Base-by-base conservation (phyloP, 805 yeast genomes). In the Tetrapisispora fleetii region DNA sequence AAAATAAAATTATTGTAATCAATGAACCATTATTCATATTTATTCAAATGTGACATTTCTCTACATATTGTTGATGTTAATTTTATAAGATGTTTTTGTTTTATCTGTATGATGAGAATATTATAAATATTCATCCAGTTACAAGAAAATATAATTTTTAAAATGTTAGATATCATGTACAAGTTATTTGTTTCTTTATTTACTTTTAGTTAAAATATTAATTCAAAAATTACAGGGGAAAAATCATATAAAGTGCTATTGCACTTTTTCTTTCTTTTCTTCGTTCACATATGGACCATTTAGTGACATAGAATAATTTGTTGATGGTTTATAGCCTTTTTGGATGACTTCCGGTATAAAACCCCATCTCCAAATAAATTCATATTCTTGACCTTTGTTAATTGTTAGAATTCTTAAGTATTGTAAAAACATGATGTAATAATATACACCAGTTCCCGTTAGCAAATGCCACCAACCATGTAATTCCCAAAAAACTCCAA, bases 401-500 rank as follows among this genome's bases (percentile, higher is more conserved):
- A 41, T 14, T 6, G 28, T 33, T 7, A 49, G 22, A 38, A 84
- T 70, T 53, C 91, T 75, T 53, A 90, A 68, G 54, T 84, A 78
- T 69, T 89, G 91, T 58, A 84, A 75, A 61, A 84, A 89, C 8
- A 84, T 80, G 55, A 90, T 75, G 67, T 87, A 90, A 64, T 75
- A 85, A 67, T 90, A 90, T 16, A 91, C 91, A 0, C 97, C 96
- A 16, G 80, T 70, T 0, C 95, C 95, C 0, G 93, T 85, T 55
- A 85, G 74, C 10, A 85, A 69, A 62, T 90, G 98, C 98, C 98
- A 90, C 97, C 97, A 91, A 22, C 95, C 96, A 59, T 90, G 98
- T 21, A 95, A 85, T 65, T 90, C 98, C 37, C 90, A 71, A 5
- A 91, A 55, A 52, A 89, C 77, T 0, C 97, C 97, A 47, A 83